Evolutionary conservation across 2,329 filamentous ascomycete species (phyloP).

Genomic region (Aspergillus carbonarius): DNA sequence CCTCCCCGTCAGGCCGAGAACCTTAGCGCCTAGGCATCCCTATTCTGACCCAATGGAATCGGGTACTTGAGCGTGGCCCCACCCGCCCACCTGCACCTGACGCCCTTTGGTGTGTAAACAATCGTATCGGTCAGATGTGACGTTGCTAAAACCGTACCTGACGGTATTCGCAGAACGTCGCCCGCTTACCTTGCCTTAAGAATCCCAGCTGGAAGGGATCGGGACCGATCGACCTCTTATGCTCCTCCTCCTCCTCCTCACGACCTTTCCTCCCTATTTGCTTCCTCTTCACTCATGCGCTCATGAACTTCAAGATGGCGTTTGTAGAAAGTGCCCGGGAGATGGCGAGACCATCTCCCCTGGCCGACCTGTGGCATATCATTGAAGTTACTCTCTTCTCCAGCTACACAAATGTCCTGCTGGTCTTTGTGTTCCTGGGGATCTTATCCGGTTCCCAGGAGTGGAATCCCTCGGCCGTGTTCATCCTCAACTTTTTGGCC

Average conservation of each 20-base stretch:
- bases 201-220: neutral
- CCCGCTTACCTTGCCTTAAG: neutral
- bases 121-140: neutral
- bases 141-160: neutral
- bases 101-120: neutral
- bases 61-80: neutral
- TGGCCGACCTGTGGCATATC: neutral
- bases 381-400: constrained; percentile 65
- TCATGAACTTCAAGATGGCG: neutral
- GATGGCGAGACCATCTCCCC: neutral
- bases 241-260: neutral
- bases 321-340: neutral
- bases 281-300: too few relatives aligned
- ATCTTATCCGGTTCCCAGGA: constrained; percentile 66
- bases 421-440: constrained; percentile 71
- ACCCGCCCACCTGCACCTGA: neutral
- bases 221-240: neutral
- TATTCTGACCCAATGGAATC: constrained; percentile 1
- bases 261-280: neutral
- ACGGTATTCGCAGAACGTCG: neutral
- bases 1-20: neutral
- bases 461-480: constrained; percentile 60
- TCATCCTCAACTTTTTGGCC: constrained; percentile 77
- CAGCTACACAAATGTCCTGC: constrained; percentile 76
- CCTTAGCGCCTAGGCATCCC: constrained; percentile 6